Conservation (phyloP, 1,139 yeast species). For the Zygosaccharomyces pseudobailii region DNA sequence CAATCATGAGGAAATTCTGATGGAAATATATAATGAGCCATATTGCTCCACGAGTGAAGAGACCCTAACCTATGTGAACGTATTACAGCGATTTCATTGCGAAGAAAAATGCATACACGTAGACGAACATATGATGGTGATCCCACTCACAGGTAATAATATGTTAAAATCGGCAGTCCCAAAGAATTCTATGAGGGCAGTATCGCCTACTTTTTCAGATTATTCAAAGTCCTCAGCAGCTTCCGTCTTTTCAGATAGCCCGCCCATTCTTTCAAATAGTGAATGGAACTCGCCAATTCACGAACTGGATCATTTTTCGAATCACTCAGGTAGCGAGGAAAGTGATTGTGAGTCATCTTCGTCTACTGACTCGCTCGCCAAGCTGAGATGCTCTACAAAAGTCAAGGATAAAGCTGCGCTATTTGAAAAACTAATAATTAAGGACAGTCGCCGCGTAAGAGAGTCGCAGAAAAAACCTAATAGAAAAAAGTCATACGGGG, state of each 20-base stretch:
- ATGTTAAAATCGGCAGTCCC: neutral
- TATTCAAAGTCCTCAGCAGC: slow-evolving; percentile 25
- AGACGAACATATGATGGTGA: neutral
- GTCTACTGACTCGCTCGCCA: slow-evolving; percentile 20
- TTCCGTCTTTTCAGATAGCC: slow-evolving; percentile 27
- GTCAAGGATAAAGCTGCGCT: slow-evolving; percentile 32
- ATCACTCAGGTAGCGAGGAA: slow-evolving; percentile 3
- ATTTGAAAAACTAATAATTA: slow-evolving; percentile 28
- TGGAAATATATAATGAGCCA: slow-evolving; percentile 3
- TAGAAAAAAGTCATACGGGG: slow-evolving; percentile 11
- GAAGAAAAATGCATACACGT: slow-evolving; percentile 1
- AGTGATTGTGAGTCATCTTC: slow-evolving; percentile 13
- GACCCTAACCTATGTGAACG: slow-evolving; percentile 18
- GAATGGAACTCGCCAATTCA: slow-evolving; percentile 24
- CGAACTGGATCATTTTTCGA: slow-evolving; percentile 19
- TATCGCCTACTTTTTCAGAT: slow-evolving; percentile 24
- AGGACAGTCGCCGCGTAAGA: slow-evolving; percentile 6
- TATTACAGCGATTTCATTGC: slow-evolving; percentile 18
- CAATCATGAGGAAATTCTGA: neutral
- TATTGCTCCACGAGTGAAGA: slow-evolving; percentile 8
- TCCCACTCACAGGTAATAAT: slow-evolving; percentile 1
- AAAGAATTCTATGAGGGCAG: slow-evolving; percentile 4
- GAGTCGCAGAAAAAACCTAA: slow-evolving; percentile 8
- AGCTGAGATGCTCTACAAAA: slow-evolving; percentile 28
- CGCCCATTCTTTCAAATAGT: slow-evolving; percentile 21